Evolutionary conservation across 139 green algal genomes (phyloP), one percentile per base, ranked within the genome.

Genomic region (Micromonas pusilla): DNA sequence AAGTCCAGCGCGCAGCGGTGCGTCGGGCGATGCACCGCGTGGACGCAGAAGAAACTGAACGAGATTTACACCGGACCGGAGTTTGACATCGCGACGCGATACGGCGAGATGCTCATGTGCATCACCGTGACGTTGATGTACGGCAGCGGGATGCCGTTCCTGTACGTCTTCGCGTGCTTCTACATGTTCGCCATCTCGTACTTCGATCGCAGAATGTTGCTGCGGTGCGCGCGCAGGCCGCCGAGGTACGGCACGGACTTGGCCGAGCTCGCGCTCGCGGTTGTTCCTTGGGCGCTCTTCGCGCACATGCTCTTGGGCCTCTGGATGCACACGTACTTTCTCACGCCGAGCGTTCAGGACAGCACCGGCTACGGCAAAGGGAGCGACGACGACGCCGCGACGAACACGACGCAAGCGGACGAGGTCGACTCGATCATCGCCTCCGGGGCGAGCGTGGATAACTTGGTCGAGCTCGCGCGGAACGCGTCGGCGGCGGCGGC

Each of bases 251-350:
- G 39, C 38, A 64, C n/a, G 6, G 37, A 13, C 4, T 57, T 53
- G 31, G 66, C 32, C 21, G 53, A 53, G 66, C 25, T 57, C 26
- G 66, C 33, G 28, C 19, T 76, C 16, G 70, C 16, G 21, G 52
- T 76, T 13, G 30, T 34, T 9, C 33, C 36, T 19, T 64, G 34
- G 36, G 20, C 20, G 20, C 16, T 26, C 6, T 37, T 62, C 33
- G 16, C 20, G 70, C 70, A 76, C 37, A 6, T 78, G 26, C n/a
- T 45, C n/a, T 70, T 78, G 3, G 72, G 72, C 52, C 3, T 70
- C 6, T 68, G 72, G 53, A 68, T 78, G 72, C 72, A 78, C 70
- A 60, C 70, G 70, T 20, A 76, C 70, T 76, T 76, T 36, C 20
- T 30, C 4, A 76, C 70, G 26, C 16, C 16, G 70, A 31, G 34